A percentile compares a stretch with the other conserved stretches of the same genome.
Conservation (phyloP, 2,329 filamentous ascomycete species). For the Penicillium sp. region DNA sequence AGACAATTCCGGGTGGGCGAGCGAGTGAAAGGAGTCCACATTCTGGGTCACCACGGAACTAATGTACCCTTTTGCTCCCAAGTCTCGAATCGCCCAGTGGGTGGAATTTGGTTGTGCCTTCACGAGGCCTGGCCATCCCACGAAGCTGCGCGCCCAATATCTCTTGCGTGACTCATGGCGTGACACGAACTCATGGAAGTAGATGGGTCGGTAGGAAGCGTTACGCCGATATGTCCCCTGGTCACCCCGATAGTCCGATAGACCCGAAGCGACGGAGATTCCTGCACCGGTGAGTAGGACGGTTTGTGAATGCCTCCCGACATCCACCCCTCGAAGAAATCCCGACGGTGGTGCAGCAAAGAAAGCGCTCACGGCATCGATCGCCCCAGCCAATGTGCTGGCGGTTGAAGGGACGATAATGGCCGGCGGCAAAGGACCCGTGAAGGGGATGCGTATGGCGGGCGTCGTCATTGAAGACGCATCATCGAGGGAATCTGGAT, state of each 20-base stretch:
- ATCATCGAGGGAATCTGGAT: constrained; percentile 20
- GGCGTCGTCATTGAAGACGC: constrained; percentile 57
- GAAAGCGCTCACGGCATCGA: constrained; percentile 72
- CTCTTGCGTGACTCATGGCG: constrained; percentile 80
- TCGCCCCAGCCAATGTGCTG: constrained; percentile 62
- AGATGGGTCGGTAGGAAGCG: constrained; percentile 83
- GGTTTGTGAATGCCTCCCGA: constrained; percentile 50
- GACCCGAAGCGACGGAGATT: constrained; percentile 84
- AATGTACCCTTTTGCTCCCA: constrained; percentile 67
- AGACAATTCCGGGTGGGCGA: constrained; percentile 65
- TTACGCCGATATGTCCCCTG: constrained; percentile 92
- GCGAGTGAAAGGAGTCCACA: constrained; percentile 86
- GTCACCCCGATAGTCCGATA: constrained; percentile 84
- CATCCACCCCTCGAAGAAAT: constrained; percentile 42
- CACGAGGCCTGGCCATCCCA: constrained; percentile 81
- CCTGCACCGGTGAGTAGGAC: constrained; percentile 75
- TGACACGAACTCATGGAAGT: constrained; percentile 79
- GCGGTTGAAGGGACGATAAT: constrained; percentile 69
- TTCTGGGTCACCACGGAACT: constrained; percentile 85
- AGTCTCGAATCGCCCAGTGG: constrained; percentile 68
- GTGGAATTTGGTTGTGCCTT: constrained; percentile 72
- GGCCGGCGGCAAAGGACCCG: constrained; percentile 69
- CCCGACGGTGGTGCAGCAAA: constrained; percentile 56
- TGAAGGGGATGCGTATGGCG: constrained; percentile 86
- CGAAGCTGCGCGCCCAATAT: constrained; percentile 92